Evolutionary conservation across 2,329 filamentous ascomycete genomes (phyloP), one percentile per base, ranked within the genome.

Genomic region (Claviceps purpurea): DNA sequence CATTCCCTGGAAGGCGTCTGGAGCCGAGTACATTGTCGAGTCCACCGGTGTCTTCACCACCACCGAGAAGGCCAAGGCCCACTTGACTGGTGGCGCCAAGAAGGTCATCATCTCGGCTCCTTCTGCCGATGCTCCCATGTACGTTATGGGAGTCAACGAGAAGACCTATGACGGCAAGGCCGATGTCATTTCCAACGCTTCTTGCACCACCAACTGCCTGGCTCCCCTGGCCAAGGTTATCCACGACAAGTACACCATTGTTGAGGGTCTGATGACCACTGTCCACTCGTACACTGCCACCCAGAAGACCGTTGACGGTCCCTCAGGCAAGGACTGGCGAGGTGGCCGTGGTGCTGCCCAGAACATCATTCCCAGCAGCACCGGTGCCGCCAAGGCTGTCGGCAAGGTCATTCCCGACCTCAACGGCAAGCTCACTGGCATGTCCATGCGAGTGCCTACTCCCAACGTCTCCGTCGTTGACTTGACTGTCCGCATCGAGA

Each of bases 181-280:
- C 73, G 77, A 89, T 65, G 85, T 98, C 72, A 88, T 97, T 78
- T 97, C 93, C 77, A 98, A 98, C 80, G 93, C 93, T 65, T 97
- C 93, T 64, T 97, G 93, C 89, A 98, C 93, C 73, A 97, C 93
- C 81, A 98, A 98, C 88, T 97, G 93, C 85, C 78, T 98, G 75
- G 93, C 93, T 73, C 93, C 93, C 71, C 87, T 98, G 61, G 93
- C 93, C 79, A 98, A 97, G 87, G 89, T 97, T 69, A 83, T 98
- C 78, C 79, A 98, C 83, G 91, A 97, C 82, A 94, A 96, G 75
- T 98, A 85, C 79, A 85, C 80, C 73, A 93, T 98, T 71, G 75
- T 96, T 68, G 93, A 98, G 83, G 93, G 91, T 82, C 85, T 97
- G 67, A 98, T 98, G 93, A 97, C 93, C 76, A 98, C 93, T 63